A percentile compares a stretch with the other conserved stretches of the same genome.
These are phyloP conservation scores for Henckelia pumila DNA, from an alignment of 257 asterid genomes.

Conservation along the genomic window DNA sequence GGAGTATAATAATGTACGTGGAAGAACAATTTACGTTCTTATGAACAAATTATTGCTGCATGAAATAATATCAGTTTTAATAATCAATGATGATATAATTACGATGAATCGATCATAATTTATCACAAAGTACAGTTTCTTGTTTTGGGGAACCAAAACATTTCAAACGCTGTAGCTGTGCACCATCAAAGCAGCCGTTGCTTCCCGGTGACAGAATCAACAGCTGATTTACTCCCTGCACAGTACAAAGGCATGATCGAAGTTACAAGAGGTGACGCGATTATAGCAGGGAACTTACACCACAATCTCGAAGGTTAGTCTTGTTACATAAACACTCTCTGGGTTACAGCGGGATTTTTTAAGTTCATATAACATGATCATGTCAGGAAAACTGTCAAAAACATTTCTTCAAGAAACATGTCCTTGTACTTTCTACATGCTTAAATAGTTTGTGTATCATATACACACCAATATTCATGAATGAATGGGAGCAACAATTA, in stretches of 20 bases:
- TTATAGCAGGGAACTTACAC: background rate
- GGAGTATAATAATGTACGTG: background rate
- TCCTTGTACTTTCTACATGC: background rate
- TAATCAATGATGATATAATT: background rate
- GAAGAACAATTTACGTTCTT: too few species aligned
- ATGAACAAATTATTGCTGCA: too few species aligned
- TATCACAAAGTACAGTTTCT: background rate
- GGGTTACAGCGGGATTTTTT: too few species aligned
- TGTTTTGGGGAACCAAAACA: too few species aligned
- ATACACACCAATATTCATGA: background rate
- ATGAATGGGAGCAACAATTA: background rate
- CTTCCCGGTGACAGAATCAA: slow-evolving; percentile 92
- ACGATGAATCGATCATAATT: background rate
- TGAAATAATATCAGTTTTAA: too few species aligned
- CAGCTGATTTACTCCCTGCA: slow-evolving; percentile 69
- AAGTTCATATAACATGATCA: background rate
- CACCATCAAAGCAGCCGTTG: slow-evolving; percentile 63
- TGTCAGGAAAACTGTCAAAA: background rate
- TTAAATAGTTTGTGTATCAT: background rate
- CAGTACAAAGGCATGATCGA: background rate
- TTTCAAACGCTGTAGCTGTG: background rate
- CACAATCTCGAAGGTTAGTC: background rate
- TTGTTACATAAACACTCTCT: background rate
- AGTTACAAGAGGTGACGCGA: background rate
- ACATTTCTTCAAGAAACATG: background rate